Evolutionary conservation across 2,329 filamentous ascomycete species (phyloP).

Genomic region (Diplodia sapinea): DNA sequence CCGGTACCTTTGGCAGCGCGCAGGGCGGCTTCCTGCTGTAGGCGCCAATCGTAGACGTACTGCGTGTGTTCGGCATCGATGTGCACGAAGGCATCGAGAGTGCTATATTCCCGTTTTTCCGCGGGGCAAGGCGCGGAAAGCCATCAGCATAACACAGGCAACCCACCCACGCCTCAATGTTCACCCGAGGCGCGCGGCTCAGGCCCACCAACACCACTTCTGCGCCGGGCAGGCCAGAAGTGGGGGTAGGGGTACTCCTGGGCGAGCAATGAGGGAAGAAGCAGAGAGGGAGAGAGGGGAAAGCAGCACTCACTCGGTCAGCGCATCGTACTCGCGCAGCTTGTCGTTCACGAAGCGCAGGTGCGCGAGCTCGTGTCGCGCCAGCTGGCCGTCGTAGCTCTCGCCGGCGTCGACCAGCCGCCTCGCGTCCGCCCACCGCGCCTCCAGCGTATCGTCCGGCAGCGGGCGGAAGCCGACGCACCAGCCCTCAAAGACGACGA

Average conservation of each 20-base stretch:
- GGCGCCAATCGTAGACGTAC: slow-evolving; percentile 84
- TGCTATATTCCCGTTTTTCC: slow-evolving; percentile 43
- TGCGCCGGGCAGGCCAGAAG: not conserved
- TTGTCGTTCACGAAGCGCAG: slow-evolving; percentile 64
- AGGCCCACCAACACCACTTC: not conserved
- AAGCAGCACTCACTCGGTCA: slow-evolving; percentile 56
- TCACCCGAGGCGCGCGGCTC: not conserved
- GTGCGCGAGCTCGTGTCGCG: slow-evolving; percentile 58
- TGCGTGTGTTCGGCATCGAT: slow-evolving; percentile 74
- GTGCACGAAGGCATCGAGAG: slow-evolving; percentile 66
- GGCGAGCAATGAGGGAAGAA: not conserved
- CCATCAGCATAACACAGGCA: not conserved
- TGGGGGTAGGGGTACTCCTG: not conserved
- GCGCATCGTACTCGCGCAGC: slow-evolving; percentile 61
- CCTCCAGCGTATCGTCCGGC: slow-evolving; percentile 58
- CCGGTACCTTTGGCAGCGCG: slow-evolving; percentile 70
- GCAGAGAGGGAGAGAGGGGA: not conserved
- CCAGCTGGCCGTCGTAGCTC: slow-evolving; percentile 57
- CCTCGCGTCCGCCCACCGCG: slow-evolving; percentile 61
- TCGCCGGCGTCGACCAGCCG: slow-evolving; percentile 51
- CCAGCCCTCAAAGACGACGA: slow-evolving; percentile 90
- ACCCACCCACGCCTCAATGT: not conserved
- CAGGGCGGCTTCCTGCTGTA: slow-evolving; percentile 78
- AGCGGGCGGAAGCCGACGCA: slow-evolving; percentile 81
- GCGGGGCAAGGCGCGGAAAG: slow-evolving; percentile 1